Percentiles rank a stretch among this genome's conserved stretches.
phyloP scores from a whole-genome alignment of 2,329 filamentous ascomycete species.

The Aspergillus amoenus region DNA sequence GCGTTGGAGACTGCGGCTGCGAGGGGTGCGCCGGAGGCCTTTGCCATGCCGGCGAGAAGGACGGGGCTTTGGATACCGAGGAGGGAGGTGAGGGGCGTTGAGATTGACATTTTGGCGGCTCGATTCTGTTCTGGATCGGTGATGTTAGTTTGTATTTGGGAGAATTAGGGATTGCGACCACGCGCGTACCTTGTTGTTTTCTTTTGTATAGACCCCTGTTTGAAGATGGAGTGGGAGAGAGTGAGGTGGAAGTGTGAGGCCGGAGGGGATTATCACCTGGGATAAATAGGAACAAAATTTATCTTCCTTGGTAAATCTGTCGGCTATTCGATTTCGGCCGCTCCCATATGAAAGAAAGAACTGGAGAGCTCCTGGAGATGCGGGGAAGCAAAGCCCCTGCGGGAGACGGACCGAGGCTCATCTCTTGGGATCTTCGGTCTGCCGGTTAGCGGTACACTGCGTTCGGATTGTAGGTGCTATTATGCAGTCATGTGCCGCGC shows the following conservation, averaged over 20 bases:
- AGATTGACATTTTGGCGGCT: slow-evolving; percentile 53
- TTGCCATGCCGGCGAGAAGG: slow-evolving; percentile 90
- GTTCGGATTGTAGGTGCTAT: no score
- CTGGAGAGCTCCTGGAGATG: slow-evolving; percentile 1
- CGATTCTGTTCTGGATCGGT: background rate
- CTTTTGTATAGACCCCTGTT: background rate
- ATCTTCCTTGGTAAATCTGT: background rate
- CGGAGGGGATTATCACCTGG: no score
- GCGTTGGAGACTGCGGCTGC: slow-evolving; percentile 87
- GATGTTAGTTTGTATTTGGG: background rate
- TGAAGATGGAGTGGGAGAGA: background rate
- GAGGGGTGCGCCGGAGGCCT: slow-evolving; percentile 73
- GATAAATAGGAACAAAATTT: background rate
- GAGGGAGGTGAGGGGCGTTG: slow-evolving; percentile 74
- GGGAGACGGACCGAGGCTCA: slow-evolving; percentile 10
- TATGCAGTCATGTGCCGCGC: background rate
- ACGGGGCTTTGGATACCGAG: slow-evolving; percentile 85
- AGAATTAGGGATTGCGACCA: background rate
- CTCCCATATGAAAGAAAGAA: background rate
- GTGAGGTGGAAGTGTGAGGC: background rate
- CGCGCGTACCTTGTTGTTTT: background rate
- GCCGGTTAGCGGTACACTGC: background rate
- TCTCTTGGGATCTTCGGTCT: background rate
- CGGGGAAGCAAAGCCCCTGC: slow-evolving; percentile 5
- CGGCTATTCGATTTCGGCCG: background rate